A percentile compares a stretch with the other conserved stretches of the same genome.
These are phyloP conservation scores for Penicillium sp. DNA, from an alignment of 2,329 filamentous ascomycete genomes.

Conservation along the genomic window DNA sequence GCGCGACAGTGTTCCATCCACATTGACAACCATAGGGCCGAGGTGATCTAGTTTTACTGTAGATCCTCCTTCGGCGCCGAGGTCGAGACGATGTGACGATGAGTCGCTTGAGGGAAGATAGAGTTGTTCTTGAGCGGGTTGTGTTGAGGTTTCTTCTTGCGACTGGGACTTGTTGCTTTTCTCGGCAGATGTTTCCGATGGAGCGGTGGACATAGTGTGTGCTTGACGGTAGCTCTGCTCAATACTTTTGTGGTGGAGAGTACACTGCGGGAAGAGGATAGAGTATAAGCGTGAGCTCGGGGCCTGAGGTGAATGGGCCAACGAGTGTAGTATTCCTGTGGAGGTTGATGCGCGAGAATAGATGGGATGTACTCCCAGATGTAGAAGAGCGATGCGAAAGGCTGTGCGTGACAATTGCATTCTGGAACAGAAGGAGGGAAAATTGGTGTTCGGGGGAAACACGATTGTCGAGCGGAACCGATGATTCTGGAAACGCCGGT, in stretches of 20 bases:
- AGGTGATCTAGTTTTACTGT: constrained; percentile 59
- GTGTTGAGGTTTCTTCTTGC: constrained; percentile 8
- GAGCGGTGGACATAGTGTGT: constrained; percentile 22
- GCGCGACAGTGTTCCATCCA: constrained; percentile 63
- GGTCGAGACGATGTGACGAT: constrained; percentile 81
- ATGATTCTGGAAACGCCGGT: constrained; percentile 15
- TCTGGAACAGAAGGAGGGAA: constrained; percentile 1
- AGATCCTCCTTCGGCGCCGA: constrained; percentile 32
- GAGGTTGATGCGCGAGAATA: constrained; percentile 19
- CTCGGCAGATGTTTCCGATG: not conserved
- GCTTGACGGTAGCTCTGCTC: constrained; percentile 7
- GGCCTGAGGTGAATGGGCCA: constrained; percentile 6
- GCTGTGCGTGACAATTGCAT: constrained; percentile 28
- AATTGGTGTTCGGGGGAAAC: constrained; percentile 21
- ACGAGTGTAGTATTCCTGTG: constrained; percentile 5
- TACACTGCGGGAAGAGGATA: constrained; percentile 28
- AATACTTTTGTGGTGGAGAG: constrained; percentile 14
- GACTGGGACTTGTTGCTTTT: constrained; percentile 9
- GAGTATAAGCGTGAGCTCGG: constrained; percentile 17
- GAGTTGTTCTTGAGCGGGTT: constrained; percentile 15
- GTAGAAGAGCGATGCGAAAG: constrained; percentile 27
- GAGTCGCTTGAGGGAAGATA: constrained; percentile 68
- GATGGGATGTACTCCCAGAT: constrained; percentile 20
- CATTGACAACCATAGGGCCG: constrained; percentile 68
- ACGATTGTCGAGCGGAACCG: constrained; percentile 8